These are phyloP conservation scores for Starmerella stigmatis DNA, from an alignment of 805 yeast species.

Conservation along the genomic window DNA sequence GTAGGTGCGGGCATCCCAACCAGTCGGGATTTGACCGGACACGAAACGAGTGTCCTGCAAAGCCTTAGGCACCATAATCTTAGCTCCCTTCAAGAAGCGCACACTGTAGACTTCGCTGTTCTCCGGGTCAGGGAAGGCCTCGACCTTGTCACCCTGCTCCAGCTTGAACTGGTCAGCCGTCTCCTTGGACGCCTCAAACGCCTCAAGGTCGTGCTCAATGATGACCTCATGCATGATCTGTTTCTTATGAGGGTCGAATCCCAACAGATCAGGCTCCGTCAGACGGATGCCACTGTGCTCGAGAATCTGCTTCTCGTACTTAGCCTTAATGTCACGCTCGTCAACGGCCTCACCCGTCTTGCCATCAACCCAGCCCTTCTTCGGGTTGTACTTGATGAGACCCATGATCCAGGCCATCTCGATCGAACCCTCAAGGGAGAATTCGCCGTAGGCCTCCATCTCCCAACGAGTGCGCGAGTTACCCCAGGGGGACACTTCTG, in stretches of 20 bases:
- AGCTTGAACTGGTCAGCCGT: conserved; percentile 89
- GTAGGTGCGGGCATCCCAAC: conserved; percentile 91
- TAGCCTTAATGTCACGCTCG: conserved; percentile 83
- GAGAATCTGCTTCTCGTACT: conserved; percentile 79
- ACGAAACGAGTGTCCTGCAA: conserved; percentile 46
- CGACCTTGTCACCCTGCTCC: conserved; percentile 90
- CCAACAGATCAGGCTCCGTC: conserved; percentile 93
- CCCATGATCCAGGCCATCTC: conserved; percentile 99
- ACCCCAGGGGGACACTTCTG: conserved; percentile 99
- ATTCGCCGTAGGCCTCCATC: conserved; percentile 92
- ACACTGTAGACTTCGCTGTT: conserved; percentile 82
- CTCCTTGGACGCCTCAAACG: conserved; percentile 89
- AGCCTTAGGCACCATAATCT: conserved; percentile 82
- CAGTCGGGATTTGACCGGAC: conserved; percentile 94
- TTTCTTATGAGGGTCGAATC: conserved; percentile 92
- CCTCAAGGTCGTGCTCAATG: conserved; percentile 90
- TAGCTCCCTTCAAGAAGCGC: conserved; percentile 83
- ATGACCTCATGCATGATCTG: conserved; percentile 90
- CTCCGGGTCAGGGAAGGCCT: conserved; percentile 77
- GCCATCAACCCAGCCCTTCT: conserved; percentile 98
- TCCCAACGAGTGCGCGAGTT: conserved; percentile 99
- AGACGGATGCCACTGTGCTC: conserved; percentile 95
- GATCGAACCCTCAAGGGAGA: conserved; percentile 93
- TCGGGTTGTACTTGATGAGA: conserved; percentile 87
- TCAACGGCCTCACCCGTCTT: conserved; percentile 88